phyloP scores from a whole-genome alignment of 2,329 filamentous ascomycete species.

The Nectriaceae sp. region DNA sequence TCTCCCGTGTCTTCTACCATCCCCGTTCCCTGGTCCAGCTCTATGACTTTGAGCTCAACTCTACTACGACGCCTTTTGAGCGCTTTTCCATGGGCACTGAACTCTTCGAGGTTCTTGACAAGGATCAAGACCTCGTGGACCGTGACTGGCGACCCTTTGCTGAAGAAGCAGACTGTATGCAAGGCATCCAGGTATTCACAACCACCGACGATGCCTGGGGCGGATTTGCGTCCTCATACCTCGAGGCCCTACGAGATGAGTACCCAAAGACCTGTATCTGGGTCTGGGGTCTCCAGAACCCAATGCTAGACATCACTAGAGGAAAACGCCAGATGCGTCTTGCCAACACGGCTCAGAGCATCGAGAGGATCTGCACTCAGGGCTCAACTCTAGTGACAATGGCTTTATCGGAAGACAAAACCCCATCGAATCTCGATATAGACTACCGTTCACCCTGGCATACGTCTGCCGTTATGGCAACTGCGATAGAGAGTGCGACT shows the following conservation, averaged over 20 bases:
- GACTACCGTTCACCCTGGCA: slow-evolving; percentile 75
- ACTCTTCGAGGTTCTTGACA: slow-evolving; percentile 71
- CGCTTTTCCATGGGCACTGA: slow-evolving; percentile 83
- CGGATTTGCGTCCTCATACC: slow-evolving; percentile 71
- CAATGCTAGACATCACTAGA: slow-evolving; percentile 51
- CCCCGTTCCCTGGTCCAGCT: slow-evolving; percentile 85
- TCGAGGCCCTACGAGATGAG: slow-evolving; percentile 83
- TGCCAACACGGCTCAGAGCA: slow-evolving; percentile 72
- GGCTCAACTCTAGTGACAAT: slow-evolving; percentile 80
- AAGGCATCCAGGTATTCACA: slow-evolving; percentile 79
- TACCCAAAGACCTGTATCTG: slow-evolving; percentile 86
- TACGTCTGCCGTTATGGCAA: slow-evolving; percentile 71
- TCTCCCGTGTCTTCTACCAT: slow-evolving; percentile 89
- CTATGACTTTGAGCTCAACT: slow-evolving; percentile 83
- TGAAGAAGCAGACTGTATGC: slow-evolving; percentile 91
- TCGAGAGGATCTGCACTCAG: slow-evolving; percentile 68
- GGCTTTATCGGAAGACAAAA: slow-evolving; percentile 56
- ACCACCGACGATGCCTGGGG: slow-evolving; percentile 79
- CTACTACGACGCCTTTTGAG: slow-evolving; percentile 81
- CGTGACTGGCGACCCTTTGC: slow-evolving; percentile 86
- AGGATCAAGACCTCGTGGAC: slow-evolving; percentile 84
- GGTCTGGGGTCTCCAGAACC: slow-evolving; percentile 81
- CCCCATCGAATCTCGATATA: slow-evolving; percentile 61
- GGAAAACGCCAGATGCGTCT: slow-evolving; percentile 58
- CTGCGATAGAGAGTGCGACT: slow-evolving; percentile 77